phyloP scores from a whole-genome alignment of 768 basidiomycete genomes.

The Mycena leptocephala region DNA sequence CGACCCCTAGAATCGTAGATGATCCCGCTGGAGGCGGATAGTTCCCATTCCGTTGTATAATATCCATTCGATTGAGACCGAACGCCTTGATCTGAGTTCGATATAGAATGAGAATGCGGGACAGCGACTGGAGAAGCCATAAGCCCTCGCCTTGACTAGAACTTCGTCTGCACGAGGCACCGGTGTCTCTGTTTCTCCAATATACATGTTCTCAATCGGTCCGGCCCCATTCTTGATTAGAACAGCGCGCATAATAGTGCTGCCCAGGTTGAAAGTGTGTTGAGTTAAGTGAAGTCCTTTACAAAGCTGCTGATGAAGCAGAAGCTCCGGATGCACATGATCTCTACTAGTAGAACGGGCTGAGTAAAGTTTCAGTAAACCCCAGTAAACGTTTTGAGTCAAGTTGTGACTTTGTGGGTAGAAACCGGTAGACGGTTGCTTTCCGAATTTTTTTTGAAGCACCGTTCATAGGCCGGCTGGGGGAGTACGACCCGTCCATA shows the following conservation, averaged over 20 bases:
- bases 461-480: too few relatives aligned
- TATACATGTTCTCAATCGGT: conserved; percentile 82
- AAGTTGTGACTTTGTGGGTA: too few relatives aligned
- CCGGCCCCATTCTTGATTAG: conserved; percentile 85
- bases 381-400: too few relatives aligned
- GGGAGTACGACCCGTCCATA: too few relatives aligned
- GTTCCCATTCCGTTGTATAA: conserved; percentile 77
- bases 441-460: too few relatives aligned
- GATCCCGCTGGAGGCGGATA: conserved; percentile 88
- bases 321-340: background rate
- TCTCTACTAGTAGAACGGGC: background rate
- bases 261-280: background rate
- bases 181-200: conserved; percentile 82
- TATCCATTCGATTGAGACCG: conserved; percentile 93
- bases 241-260: conserved; percentile 78
- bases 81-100: conserved; percentile 79
- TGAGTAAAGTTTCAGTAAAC: too few relatives aligned
- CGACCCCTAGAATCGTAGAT: conserved; percentile 86
- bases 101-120: background rate
- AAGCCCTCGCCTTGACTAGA: conserved; percentile 81
- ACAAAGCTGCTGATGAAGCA: background rate
- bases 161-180: conserved; percentile 72
- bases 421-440: too few relatives aligned
- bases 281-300: background rate
- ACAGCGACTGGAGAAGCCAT: background rate